Conservation (phyloP, 1,284 basidiomycete species). For the Ceratobasidium theobromae region DNA sequence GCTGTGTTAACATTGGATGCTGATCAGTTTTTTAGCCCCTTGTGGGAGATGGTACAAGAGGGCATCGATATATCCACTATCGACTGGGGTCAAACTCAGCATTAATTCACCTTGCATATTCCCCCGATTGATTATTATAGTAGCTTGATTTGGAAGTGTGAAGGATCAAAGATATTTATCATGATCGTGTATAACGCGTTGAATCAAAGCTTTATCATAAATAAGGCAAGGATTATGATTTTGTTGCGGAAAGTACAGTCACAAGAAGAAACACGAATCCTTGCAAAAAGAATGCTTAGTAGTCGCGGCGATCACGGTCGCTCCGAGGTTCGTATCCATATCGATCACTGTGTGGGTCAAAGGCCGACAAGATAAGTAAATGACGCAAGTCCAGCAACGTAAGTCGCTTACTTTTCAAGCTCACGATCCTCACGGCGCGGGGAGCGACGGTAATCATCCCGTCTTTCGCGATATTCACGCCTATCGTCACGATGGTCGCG, state of each 20-base stretch:
- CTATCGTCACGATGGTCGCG: conserved; percentile 36
- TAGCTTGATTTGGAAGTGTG: neutral
- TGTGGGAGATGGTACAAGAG: conserved; percentile 99
- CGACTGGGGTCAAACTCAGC: conserved; percentile 78
- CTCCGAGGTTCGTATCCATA: conserved; percentile 1
- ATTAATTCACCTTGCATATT: conserved; percentile 43
- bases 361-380: conserved; percentile 14
- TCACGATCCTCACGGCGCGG: conserved; percentile 16
- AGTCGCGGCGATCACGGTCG: conserved; percentile 14
- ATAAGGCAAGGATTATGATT: conserved; percentile 13
- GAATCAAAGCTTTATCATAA: neutral
- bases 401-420: conserved; percentile 5
- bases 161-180: too few species aligned
- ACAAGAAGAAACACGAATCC: neutral
- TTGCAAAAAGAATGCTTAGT: conserved; percentile 1
- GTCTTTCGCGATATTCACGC: conserved; percentile 26
- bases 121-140: neutral
- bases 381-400: neutral
- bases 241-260: conserved; percentile 4
- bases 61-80: conserved; percentile 94
- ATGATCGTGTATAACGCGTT: neutral
- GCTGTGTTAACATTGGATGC: neutral
- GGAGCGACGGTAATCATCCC: conserved; percentile 27
- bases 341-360: conserved; percentile 21
- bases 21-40: conserved; percentile 55